phyloP scores from a whole-genome alignment of 148 eudicot species.

The Silene conica region DNA sequence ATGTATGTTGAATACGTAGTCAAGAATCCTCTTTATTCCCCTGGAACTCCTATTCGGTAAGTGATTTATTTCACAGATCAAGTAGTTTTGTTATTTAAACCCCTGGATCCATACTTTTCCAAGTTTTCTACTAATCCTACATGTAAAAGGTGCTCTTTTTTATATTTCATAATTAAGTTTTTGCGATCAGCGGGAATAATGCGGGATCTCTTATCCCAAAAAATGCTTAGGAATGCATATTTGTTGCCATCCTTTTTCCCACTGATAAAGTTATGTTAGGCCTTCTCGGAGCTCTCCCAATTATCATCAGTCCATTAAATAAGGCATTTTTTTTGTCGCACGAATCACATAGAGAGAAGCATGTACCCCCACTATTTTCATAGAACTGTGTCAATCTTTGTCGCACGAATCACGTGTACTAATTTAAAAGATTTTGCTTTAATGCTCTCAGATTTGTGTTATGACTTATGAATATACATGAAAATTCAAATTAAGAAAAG shows the following conservation, averaged over 20 bases:
- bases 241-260: too few species aligned
- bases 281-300: too few species aligned
- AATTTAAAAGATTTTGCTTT: not conserved
- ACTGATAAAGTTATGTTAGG: too few species aligned
- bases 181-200: not conserved
- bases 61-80: conserved; percentile 14
- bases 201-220: not conserved
- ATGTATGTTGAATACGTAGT: conserved; percentile 90
- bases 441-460: not conserved
- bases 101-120: not conserved
- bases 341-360: too few species aligned
- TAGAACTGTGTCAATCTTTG: not conserved
- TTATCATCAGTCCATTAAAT: too few species aligned
- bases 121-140: not conserved
- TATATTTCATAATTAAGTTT: not conserved
- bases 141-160: not conserved
- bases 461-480: not conserved
- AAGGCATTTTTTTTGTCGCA: not conserved
- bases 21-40: conserved; percentile 84
- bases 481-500: not conserved
- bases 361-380: too few species aligned
- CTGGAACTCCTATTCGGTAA: conserved; percentile 84
- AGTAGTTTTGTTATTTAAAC: not conserved
- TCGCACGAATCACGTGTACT: too few species aligned
- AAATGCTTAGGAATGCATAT: not conserved